These are phyloP conservation scores for Beauveria bassiana DNA, from an alignment of 2,329 filamentous ascomycete species.

Conservation along the genomic window DNA sequence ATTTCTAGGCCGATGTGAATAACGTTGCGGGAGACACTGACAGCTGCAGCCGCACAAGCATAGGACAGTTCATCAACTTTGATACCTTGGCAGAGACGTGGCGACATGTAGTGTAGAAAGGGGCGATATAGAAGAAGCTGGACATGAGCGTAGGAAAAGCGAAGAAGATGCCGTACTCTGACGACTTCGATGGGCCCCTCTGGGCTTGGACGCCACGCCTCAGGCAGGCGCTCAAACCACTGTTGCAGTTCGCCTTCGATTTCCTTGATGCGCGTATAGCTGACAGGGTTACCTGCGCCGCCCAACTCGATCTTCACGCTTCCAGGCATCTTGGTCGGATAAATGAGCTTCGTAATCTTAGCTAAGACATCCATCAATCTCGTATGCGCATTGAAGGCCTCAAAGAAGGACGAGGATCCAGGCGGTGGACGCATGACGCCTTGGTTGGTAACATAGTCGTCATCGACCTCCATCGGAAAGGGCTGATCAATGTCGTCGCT, in stretches of 20 bases:
- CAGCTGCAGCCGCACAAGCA: constrained; percentile 57
- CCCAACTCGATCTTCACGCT: constrained; percentile 33
- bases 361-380: constrained; percentile 55
- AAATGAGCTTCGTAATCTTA: constrained; percentile 58
- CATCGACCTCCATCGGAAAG: constrained; percentile 56
- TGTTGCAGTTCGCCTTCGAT: constrained; percentile 56
- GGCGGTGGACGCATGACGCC: constrained; percentile 47
- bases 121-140: constrained; percentile 78
- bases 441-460: constrained; percentile 56
- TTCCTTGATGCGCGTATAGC: constrained; percentile 54
- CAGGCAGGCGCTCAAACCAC: constrained; percentile 62
- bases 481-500: constrained; percentile 61
- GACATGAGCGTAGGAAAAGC: constrained; percentile 75
- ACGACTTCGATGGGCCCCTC: constrained; percentile 69
- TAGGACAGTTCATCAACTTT: constrained; percentile 69
- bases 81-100: constrained; percentile 46
- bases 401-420: constrained; percentile 50
- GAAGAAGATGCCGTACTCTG: constrained; percentile 62
- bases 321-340: constrained; percentile 52
- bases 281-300: constrained; percentile 52
- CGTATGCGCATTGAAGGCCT: constrained; percentile 60
- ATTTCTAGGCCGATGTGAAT: constrained; percentile 75
- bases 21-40: constrained; percentile 62
- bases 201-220: constrained; percentile 68
- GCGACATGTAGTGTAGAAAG: constrained; percentile 76